Conservation (phyloP, 1,139 yeast genomes). For the Hansenula anomala region DNA sequence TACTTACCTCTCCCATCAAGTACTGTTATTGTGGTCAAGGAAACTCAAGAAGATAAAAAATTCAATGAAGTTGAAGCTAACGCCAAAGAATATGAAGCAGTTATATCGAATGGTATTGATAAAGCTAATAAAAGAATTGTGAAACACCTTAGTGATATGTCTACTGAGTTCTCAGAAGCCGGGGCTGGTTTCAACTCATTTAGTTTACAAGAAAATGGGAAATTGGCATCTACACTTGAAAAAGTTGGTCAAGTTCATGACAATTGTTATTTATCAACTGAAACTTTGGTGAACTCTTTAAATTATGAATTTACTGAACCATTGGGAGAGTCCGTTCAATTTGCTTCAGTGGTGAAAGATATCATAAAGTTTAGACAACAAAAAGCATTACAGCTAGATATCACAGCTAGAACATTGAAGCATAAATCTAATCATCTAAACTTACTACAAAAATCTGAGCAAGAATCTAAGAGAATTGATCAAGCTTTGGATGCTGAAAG, state of each 20-base stretch:
- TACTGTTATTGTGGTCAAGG: conserved; percentile 24
- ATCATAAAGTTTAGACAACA: conserved; percentile 63
- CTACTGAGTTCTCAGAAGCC: conserved; percentile 43
- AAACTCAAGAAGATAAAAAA: conserved; percentile 27
- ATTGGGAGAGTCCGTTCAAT: conserved; percentile 75
- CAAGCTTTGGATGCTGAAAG: conserved; percentile 26
- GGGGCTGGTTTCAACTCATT: conserved; percentile 47
- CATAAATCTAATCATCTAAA: conserved; percentile 41
- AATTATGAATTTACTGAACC: conserved; percentile 76
- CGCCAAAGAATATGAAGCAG: conserved; percentile 49
- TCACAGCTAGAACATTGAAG: conserved; percentile 50
- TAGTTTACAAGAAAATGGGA: conserved; percentile 50
- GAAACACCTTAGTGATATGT: conserved; percentile 57
- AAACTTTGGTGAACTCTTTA: conserved; percentile 52
- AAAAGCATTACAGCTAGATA: conserved; percentile 57
- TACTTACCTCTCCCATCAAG: conserved; percentile 56
- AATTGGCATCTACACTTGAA: conserved; percentile 49
- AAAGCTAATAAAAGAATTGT: conserved; percentile 62
- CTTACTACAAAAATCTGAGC: conserved; percentile 39
- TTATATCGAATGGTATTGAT: conserved; percentile 50
- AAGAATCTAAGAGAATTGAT: conserved; percentile 26
- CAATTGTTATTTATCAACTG: conserved; percentile 59
- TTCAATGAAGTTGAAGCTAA: conserved; percentile 39
- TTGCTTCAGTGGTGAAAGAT: conserved; percentile 58
- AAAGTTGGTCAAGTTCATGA: conserved; percentile 77